Base-by-base conservation (phyloP, 176 grass and related monocot genomes). In the Eremochloa ophiuroides region DNA sequence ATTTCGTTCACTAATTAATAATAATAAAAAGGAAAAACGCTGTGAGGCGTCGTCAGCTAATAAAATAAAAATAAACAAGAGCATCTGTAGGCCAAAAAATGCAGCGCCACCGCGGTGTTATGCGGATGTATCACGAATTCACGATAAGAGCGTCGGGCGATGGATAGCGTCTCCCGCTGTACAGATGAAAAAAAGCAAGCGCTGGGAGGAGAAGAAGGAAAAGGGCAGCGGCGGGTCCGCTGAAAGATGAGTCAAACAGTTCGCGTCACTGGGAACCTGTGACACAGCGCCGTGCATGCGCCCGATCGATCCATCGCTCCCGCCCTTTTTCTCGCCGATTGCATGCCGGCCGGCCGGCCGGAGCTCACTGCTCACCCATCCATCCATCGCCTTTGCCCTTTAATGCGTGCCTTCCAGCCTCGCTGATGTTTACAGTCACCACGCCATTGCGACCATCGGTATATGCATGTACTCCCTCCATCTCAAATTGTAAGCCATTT, bases 201-300 rank as follows among this genome's bases (percentile, higher is more conserved):
- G 40, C 62, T 8, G 61, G 56, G 56, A 60, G 10, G 10, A 12
- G 23, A 8, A 8, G 51, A 10, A 3, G 6, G 7, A 9, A 15
- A 8, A 55, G 15, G 30, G 63, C 41, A 4, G 67, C 25, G 6
- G 35, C 61, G 14, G 58, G 22, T 9, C 73, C 22, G n/a, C 8
- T 80, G 86, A 88, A 60, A 80, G 81, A 69, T 75, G 34, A 77
- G 78, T 81, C 63, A 41, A 70, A 50, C 77, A 62, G 82, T 70
- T 70, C 23, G 71, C 71, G 37, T 85, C 82, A 85, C 82, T 71
- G 71, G 59, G 71, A 81, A 85, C 87, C 77, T 85, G 87, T 89
- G 87, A 89, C 71, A 70, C 76, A 22, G 1, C 53, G 53, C 8
- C 62, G 1, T 29, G 23, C 76, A 47, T 65, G 14, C 60, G 76